A percentile compares a stretch with the other conserved stretches of the same genome.
These are phyloP conservation scores for Tetraselmis chui DNA, from an alignment of 139 green algal genomes.

Conservation along the genomic window DNA sequence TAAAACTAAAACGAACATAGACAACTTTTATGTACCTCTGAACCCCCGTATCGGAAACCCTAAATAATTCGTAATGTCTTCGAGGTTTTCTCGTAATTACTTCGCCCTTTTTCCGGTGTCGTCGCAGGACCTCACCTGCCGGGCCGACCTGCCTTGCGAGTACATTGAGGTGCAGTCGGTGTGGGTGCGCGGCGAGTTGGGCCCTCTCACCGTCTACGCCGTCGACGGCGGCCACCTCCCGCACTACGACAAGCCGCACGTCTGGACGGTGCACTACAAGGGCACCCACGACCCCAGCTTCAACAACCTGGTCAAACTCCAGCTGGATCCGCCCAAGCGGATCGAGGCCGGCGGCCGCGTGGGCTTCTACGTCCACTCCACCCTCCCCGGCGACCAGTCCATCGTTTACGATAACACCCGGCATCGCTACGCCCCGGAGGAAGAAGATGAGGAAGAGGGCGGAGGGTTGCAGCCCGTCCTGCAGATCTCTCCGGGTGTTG, in stretches of 20 bases:
- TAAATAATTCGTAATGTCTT: too few relatives aligned
- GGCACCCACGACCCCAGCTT: not conserved
- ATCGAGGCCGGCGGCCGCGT: not conserved
- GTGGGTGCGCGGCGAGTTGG: not conserved
- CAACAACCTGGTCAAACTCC: not conserved
- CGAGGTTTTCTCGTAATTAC: too few relatives aligned
- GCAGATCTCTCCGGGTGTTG: not conserved
- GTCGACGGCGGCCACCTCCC: not conserved
- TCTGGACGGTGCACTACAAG: not conserved
- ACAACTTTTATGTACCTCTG: too few relatives aligned
- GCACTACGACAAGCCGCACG: not conserved
- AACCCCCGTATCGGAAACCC: too few relatives aligned
- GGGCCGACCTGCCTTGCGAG: not conserved
- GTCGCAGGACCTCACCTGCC: not conserved
- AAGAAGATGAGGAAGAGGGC: not conserved
- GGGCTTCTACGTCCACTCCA: conserved; percentile 9
- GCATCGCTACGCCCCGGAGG: not conserved
- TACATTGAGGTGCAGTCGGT: not conserved
- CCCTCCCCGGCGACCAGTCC: not conserved
- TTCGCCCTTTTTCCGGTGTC: too few relatives aligned
- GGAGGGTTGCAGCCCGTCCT: conserved; percentile 2
- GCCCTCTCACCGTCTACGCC: not conserved
- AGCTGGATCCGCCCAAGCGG: not conserved
- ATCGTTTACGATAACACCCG: conserved; percentile 20
- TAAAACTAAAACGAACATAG: too few relatives aligned